These are phyloP conservation scores for Cyclospora cayetanensis DNA, from an alignment of 169 alveolate genomes.

Conservation along the genomic window DNA sequence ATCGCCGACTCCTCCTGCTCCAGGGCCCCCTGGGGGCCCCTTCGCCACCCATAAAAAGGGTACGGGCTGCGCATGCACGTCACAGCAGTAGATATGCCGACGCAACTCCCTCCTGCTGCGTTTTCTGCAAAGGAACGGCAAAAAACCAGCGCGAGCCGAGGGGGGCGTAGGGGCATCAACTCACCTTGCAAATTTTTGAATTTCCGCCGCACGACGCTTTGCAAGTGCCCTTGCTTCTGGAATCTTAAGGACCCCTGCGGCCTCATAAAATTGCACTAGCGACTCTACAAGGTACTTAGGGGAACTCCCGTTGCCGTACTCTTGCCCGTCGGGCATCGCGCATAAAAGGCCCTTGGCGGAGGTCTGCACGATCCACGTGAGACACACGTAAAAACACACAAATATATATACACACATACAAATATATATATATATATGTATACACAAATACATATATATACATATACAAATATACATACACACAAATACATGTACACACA, in stretches of 20 bases:
- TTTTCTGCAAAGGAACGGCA: not conserved
- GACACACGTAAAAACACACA: not conserved
- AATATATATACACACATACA: not conserved
- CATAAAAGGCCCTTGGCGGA: not conserved
- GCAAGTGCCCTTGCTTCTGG: not conserved
- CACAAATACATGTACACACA: too few species aligned
- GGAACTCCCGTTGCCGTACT: not conserved
- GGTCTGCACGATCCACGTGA: not conserved
- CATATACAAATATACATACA: too few species aligned
- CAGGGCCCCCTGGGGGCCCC: conserved; percentile 2
- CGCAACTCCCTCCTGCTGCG: too few species aligned
- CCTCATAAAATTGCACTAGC: not conserved
- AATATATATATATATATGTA: not conserved
- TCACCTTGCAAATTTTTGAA: not conserved
- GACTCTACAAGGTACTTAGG: not conserved
- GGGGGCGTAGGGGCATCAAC: not conserved
- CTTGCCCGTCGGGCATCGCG: too few species aligned
- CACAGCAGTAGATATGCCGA: not conserved
- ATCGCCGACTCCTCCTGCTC: not conserved
- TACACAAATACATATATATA: too few species aligned
- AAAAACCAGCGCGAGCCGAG: too few species aligned
- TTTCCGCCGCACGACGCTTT: not conserved
- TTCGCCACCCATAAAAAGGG: conserved; percentile 10
- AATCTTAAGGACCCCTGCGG: not conserved
- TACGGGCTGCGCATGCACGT: not conserved